Base-by-base conservation (phyloP, 768 basidiomycete species). In the Rhizopogon vesiculosus region DNA sequence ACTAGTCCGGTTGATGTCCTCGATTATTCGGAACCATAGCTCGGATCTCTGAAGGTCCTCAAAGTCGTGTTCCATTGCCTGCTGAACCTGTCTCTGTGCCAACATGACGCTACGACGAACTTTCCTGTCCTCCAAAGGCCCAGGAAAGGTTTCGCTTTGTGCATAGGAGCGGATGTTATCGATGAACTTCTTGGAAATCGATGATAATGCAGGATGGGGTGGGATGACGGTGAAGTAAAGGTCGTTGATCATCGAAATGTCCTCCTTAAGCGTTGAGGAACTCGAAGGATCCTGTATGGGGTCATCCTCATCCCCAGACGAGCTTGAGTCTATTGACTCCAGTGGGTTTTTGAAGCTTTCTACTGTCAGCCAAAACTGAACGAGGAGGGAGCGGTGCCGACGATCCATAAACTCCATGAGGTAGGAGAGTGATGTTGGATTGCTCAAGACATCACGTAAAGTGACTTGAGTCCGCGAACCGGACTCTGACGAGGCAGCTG, bases 401-500 rank as follows among this genome's bases (percentile, higher is more conserved):
- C 97, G 83, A 62, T 98, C 97, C 92, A 98, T 95, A 63, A 92
- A 97, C 74, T 99, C 97, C 87, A 98, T 94, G 73, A 96, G 91
- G 68, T 97, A 96, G 2, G 91, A 93, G 2, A 98, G 79, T 0
- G 93, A 93, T 39, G 85, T 88, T 0, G 96, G 95, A 61, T 93
- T 94, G 22, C 86, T 76, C 3, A 99, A 82, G 50, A 98, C 80
- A 51, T 93, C 89, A 40, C 90, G 82, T 4, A 96, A 77, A 0
- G 81, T 76, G 22, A 90, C 71, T 10, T 80, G 73, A 5, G 81
- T 75, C 43, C 81, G 76, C 19, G 72, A 64, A 41, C 64, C 65
- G 1, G 74, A 56, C 49, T 85, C 84, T 43, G 74, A 70, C 57
- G 73, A 68, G 28, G 72, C 62, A 45, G 74, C 74, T 53, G 70